Percentiles rank a stretch among this genome's conserved stretches.
Conservation (phyloP, 805 yeast species). For the Pichia occidentalis region DNA sequence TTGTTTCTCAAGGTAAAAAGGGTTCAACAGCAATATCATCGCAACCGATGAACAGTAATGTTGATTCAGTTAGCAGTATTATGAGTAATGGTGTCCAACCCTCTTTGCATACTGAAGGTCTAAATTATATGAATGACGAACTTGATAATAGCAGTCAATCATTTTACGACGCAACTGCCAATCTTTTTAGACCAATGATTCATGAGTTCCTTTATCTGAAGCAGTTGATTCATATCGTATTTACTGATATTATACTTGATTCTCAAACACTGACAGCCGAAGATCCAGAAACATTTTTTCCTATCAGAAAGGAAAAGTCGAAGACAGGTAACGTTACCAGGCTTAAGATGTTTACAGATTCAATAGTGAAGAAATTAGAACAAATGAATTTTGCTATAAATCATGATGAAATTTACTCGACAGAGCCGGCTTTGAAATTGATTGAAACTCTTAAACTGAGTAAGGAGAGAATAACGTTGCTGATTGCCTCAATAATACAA, state of each 20-base stretch:
- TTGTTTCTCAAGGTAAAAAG: constrained; percentile 5
- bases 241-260: constrained; percentile 54
- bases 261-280: constrained; percentile 63
- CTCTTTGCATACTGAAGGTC: constrained; percentile 12
- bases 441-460: constrained; percentile 34
- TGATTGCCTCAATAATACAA: constrained; percentile 42
- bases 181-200: constrained; percentile 37
- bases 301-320: constrained; percentile 32
- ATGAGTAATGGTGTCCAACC: neutral
- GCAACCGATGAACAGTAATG: too few species aligned
- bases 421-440: constrained; percentile 29
- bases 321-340: neutral
- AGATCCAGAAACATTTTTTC: constrained; percentile 65
- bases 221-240: constrained; percentile 60
- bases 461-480: constrained; percentile 29
- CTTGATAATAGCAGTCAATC: constrained; percentile 15
- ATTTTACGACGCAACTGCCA: constrained; percentile 31
- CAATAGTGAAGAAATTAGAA: constrained; percentile 40
- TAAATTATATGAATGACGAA: constrained; percentile 9
- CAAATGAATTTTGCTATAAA: constrained; percentile 26
- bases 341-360: constrained; percentile 41
- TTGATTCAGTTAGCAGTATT: neutral
- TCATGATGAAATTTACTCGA: constrained; percentile 31
- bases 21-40: too few species aligned
- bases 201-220: constrained; percentile 72